These are phyloP conservation scores for Phytophthora chlamydospora DNA, from an alignment of 352 stramenopile species.

Conservation along the genomic window DNA sequence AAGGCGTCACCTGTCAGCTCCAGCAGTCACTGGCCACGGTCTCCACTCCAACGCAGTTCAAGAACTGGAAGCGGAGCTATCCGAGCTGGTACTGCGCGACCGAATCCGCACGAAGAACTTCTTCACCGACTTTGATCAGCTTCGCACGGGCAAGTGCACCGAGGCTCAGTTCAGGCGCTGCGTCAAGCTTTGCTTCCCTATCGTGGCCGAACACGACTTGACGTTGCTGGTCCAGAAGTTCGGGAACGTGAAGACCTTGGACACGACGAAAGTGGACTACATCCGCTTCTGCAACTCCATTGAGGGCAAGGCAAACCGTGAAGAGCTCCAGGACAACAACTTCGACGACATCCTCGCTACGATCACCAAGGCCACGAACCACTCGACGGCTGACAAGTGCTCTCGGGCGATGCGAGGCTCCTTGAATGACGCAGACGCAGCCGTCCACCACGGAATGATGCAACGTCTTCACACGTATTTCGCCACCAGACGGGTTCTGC, in stretches of 20 bases:
- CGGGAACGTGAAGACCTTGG: conserved; percentile 36
- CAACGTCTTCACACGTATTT: conserved; percentile 65
- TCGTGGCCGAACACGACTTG: conserved; percentile 67
- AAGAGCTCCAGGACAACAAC: conserved; percentile 45
- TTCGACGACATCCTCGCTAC: conserved; percentile 56
- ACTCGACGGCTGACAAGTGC: conserved; percentile 50
- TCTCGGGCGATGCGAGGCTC: conserved; percentile 67
- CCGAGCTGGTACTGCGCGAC: conserved; percentile 64
- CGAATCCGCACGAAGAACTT: conserved; percentile 87
- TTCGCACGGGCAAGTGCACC: conserved; percentile 77
- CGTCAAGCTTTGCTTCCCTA: conserved; percentile 77
- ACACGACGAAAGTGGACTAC: conserved; percentile 77
- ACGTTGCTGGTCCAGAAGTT: conserved; percentile 71
- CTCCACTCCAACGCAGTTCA: conserved; percentile 37
- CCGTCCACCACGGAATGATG: conserved; percentile 60
- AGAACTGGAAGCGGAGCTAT: conserved; percentile 64
- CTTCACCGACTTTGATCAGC: conserved; percentile 83
- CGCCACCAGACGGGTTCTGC: conserved; percentile 60
- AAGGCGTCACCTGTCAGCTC: conserved; percentile 52
- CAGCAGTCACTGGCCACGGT: conserved; percentile 15
- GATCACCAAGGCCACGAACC: conserved; percentile 37
- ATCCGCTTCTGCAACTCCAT: conserved; percentile 74
- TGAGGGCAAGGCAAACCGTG: conserved; percentile 46
- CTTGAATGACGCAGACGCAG: conserved; percentile 52
- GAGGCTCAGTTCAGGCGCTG: conserved; percentile 82